Percentiles rank a stretch among this genome's conserved stretches.
Conservation (phyloP, 1,284 basidiomycete species). For the Ustilago esculenta region DNA sequence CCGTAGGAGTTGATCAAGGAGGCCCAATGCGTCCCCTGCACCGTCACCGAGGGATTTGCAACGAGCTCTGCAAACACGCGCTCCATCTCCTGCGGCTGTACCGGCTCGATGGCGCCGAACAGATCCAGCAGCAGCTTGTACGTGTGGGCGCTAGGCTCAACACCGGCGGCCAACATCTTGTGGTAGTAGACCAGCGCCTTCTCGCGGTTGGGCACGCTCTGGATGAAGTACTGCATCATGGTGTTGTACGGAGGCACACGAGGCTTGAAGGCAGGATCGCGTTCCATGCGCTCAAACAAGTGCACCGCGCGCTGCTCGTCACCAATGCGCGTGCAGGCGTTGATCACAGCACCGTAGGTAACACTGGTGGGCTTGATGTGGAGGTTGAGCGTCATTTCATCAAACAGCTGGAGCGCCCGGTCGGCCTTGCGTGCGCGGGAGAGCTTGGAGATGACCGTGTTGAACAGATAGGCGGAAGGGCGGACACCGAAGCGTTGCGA, state of each 20-base stretch:
- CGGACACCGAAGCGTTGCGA: constrained; percentile 59
- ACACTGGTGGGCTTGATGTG: constrained; percentile 80
- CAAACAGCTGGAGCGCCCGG: constrained; percentile 62
- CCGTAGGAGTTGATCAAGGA: constrained; percentile 91
- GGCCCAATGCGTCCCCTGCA: constrained; percentile 90
- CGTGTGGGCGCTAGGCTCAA: constrained; percentile 69
- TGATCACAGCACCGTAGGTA: constrained; percentile 93
- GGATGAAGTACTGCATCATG: constrained; percentile 97
- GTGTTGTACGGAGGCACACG: constrained; percentile 95
- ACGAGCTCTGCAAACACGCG: constrained; percentile 75
- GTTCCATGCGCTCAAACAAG: constrained; percentile 86
- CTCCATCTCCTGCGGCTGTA: constrained; percentile 81
- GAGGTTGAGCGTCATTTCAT: constrained; percentile 54
- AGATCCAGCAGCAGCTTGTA: constrained; percentile 82
- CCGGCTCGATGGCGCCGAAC: constrained; percentile 82
- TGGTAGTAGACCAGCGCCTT: constrained; percentile 75
- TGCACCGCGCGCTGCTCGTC: constrained; percentile 83
- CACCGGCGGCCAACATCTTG: constrained; percentile 74
- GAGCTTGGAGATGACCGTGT: constrained; percentile 66
- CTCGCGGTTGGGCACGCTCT: constrained; percentile 83
- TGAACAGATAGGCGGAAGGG: constrained; percentile 63
- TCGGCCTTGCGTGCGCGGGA: constrained; percentile 64
- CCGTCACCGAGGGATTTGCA: constrained; percentile 71
- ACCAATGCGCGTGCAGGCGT: constrained; percentile 83
- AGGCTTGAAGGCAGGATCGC: constrained; percentile 79